Conservation (phyloP, 2,329 filamentous ascomycete species). For the Zasmidium citrigriseum region DNA sequence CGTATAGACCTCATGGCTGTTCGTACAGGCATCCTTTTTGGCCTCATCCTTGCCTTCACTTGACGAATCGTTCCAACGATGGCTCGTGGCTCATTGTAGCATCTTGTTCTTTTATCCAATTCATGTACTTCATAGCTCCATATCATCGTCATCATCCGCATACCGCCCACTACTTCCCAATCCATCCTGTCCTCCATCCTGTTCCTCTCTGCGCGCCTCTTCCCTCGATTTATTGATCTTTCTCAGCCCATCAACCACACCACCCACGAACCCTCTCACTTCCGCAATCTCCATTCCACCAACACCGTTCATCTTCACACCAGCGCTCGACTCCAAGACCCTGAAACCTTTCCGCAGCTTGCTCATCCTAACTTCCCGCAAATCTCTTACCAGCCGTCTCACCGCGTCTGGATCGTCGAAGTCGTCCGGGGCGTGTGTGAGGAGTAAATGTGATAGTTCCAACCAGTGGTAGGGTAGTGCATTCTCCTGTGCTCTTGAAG, state of each 20-base stretch:
- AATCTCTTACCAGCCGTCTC: constrained; percentile 72
- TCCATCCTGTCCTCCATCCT: constrained; percentile 63
- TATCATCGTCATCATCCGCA: constrained; percentile 66
- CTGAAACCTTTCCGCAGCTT: constrained; percentile 80
- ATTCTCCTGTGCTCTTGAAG: constrained; percentile 65
- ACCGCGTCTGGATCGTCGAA: constrained; percentile 73
- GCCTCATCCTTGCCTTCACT: no score
- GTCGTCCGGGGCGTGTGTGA: constrained; percentile 84
- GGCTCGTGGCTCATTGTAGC: no score
- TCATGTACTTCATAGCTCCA: constrained; percentile 43
- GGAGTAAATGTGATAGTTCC: constrained; percentile 82
- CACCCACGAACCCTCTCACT: constrained; percentile 77
- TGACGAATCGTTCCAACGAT: no score
- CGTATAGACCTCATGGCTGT: no score
- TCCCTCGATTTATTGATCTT: constrained; percentile 82
- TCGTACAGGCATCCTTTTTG: no score
- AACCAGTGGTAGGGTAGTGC: constrained; percentile 94
- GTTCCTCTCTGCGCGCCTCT: constrained; percentile 72
- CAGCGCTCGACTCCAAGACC: constrained; percentile 68
- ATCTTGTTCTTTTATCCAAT: no score
- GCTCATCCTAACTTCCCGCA: constrained; percentile 84
- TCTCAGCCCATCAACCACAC: constrained; percentile 84
- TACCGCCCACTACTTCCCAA: constrained; percentile 49
- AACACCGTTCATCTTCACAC: constrained; percentile 77
- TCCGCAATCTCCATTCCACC: constrained; percentile 93